Conservation (phyloP, 768 basidiomycete genomes). For the Strobilomyces echinocephalus region DNA sequence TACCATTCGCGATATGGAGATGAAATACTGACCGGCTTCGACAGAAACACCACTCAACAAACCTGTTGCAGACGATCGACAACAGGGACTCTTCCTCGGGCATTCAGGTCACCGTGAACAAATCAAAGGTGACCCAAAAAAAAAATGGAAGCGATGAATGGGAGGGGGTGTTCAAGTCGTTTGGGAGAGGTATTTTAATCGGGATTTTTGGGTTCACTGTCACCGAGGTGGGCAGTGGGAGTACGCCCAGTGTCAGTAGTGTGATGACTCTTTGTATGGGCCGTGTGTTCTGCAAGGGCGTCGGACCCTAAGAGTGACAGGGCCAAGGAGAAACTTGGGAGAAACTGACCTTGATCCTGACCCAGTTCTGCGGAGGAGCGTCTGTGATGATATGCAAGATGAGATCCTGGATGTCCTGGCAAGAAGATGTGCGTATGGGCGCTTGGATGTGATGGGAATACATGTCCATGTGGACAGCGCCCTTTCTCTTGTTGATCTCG, state of each 20-base stretch:
- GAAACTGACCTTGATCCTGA: slow-evolving; percentile 67
- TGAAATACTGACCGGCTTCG: neutral
- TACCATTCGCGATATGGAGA: slow-evolving; percentile 15
- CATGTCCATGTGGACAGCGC: slow-evolving; percentile 79
- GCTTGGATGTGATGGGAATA: slow-evolving; percentile 2
- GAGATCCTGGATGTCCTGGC: slow-evolving; percentile 84
- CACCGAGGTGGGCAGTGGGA: slow-evolving; percentile 65
- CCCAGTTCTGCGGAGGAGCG: slow-evolving; percentile 81
- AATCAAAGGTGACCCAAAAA: too few relatives aligned
- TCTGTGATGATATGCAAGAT: slow-evolving; percentile 78
- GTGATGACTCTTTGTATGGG: slow-evolving; percentile 74
- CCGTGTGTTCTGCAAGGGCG: slow-evolving; percentile 55
- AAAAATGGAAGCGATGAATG: slow-evolving; percentile 76
- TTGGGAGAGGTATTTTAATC: slow-evolving; percentile 39
- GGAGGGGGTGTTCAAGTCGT: slow-evolving; percentile 35
- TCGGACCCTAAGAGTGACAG: neutral
- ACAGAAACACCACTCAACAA: slow-evolving; percentile 82
- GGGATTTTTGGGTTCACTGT: slow-evolving; percentile 55
- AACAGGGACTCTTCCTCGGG: too few relatives aligned
- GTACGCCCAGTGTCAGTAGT: slow-evolving; percentile 83
- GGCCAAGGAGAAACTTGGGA: too few relatives aligned
- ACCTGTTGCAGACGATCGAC: too few relatives aligned
- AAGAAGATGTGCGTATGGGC: neutral
- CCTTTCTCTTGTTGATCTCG: slow-evolving; percentile 68
- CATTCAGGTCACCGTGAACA: too few relatives aligned